These are phyloP conservation scores for Nepenthes mirabilis DNA, from an alignment of 148 eudicot species.

Conservation along the genomic window DNA sequence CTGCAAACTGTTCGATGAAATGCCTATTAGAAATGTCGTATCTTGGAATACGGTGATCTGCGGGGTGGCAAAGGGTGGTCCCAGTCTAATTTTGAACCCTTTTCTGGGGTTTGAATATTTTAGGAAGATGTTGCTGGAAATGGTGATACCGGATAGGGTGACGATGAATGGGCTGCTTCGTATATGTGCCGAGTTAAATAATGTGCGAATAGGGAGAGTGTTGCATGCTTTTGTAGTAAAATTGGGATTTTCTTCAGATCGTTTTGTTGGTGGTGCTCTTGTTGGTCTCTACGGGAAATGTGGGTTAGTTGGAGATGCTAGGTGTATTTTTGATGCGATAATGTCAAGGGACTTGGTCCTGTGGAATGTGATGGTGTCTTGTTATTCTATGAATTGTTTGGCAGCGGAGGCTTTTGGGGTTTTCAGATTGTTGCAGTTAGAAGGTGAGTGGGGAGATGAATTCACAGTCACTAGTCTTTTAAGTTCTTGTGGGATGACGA, in stretches of 20 bases:
- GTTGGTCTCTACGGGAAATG: constrained; percentile 40
- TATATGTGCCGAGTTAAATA: constrained; percentile 13
- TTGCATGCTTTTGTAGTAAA: constrained; percentile 33
- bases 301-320: constrained; percentile 33
- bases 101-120: constrained; percentile 33
- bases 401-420: constrained; percentile 23
- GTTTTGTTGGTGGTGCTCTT: constrained; percentile 31
- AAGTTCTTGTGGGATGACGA: constrained; percentile 25
- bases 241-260: constrained; percentile 22
- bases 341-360: constrained; percentile 33
- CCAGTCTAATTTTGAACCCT: not conserved
- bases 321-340: constrained; percentile 29
- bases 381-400: constrained; percentile 26
- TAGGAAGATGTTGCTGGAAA: constrained; percentile 32
- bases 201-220: constrained; percentile 21
- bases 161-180: constrained; percentile 32
- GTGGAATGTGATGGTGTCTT: constrained; percentile 58
- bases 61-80: constrained; percentile 10
- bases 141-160: constrained; percentile 27
- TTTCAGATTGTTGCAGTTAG: constrained; percentile 27
- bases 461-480: constrained; percentile 44
- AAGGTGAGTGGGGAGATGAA: constrained; percentile 36
- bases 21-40: constrained; percentile 35
- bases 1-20: constrained; percentile 47
- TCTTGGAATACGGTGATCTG: constrained; percentile 45